Base-by-base conservation (phyloP, 2,329 filamentous ascomycete species). In the Sordariomycetes sp. region DNA sequence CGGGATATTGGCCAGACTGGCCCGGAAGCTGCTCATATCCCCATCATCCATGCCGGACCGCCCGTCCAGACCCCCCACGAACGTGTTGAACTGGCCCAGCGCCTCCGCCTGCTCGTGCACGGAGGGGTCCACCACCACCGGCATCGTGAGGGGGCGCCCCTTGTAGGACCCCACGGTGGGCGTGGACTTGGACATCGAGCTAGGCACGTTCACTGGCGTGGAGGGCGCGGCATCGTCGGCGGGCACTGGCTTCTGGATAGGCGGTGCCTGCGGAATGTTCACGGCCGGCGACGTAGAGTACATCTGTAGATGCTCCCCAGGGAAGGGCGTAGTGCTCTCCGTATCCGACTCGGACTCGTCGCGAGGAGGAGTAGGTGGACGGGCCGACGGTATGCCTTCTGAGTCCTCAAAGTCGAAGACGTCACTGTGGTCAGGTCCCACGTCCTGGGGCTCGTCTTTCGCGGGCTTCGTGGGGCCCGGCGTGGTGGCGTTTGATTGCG, bases 61-160 rank as follows among this genome's bases (percentile, higher is more conserved):
- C n/a, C 76, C 77, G 61, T 79, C 76, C 16, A 82, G 66, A 52
- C 79, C 79, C 1, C 79, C 80, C 10, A 82, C 77, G 65, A 81
- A 81, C 24, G 72, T 74, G 60, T 71, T 74, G 53, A 81, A 68
- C 20, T 77, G 71, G 43, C 78, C 78, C 55, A 80, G 67, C 12
- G 74, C 74, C 12, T 72, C 74, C 2, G 78, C 78, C 62, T 73
- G 71, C 25, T 74, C 76, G 59, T 79, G 74, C 1, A 82, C 58
- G 24, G 78, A 73, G 10, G 76, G 72, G 54, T 78, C 73, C 54
- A 72, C 74, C 53, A 83, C 74, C 16, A 82, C 71, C 2, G 77
- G 74, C 70, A 82, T 79, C 40, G 74, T 71, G 54, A 83, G 76
- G 16, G 79, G 73, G 22, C 73, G 73, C 51, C 79, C 79, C 63